A percentile compares a stretch with the other conserved stretches of the same genome.
Evolutionary conservation across 129 eudicot species (phyloP).

Genomic region (Lonicera japonica): DNA sequence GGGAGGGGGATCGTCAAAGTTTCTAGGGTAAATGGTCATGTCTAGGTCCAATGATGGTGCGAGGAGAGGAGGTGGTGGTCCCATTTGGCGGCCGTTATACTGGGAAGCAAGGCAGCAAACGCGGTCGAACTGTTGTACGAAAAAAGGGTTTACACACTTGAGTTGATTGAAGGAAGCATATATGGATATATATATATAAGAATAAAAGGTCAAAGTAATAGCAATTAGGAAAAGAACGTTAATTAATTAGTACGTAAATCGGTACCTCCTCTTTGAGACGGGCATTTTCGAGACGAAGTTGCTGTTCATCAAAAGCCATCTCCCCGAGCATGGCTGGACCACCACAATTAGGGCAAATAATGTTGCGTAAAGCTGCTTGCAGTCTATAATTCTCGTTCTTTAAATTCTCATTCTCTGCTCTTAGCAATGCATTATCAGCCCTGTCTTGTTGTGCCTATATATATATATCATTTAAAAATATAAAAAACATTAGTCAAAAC

Average conservation of each 20-base stretch:
- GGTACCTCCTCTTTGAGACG: constrained; percentile 98
- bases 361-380: constrained; percentile 59
- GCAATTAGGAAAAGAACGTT: neutral
- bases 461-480: too few species aligned
- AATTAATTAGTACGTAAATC: neutral
- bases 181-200: too few species aligned
- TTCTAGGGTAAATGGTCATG: constrained; percentile 61
- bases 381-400: constrained; percentile 73
- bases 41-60: constrained; percentile 56
- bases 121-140: constrained; percentile 65
- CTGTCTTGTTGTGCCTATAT: constrained; percentile 94
- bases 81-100: constrained; percentile 55
- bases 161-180: too few species aligned
- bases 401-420: constrained; percentile 71
- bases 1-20: constrained; percentile 34
- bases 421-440: constrained; percentile 64
- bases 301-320: constrained; percentile 77
- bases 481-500: too few species aligned
- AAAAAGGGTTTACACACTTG: too few species aligned
- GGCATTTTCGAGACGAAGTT: constrained; percentile 84
- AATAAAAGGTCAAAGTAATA: neutral
- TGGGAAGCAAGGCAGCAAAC: constrained; percentile 61
- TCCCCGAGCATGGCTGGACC: constrained; percentile 70
- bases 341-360: constrained; percentile 83
- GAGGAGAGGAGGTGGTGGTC: constrained; percentile 33